Conservation (phyloP, 2,329 filamentous ascomycete species). For the Aureobasidium sp. region DNA sequence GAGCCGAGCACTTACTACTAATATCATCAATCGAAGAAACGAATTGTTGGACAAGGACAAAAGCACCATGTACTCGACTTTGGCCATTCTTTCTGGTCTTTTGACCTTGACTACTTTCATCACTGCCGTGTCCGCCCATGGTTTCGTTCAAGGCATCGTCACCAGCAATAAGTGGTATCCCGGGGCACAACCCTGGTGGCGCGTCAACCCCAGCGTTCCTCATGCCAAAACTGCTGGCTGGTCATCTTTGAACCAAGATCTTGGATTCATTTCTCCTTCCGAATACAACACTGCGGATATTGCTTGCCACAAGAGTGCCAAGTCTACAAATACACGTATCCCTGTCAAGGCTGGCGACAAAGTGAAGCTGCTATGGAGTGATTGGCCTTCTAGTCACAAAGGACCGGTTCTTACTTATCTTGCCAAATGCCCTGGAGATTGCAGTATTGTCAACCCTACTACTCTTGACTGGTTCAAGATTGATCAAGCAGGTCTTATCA, state of each 20-base stretch:
- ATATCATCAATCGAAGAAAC: neutral
- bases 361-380: conserved; percentile 55
- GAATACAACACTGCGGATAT: conserved; percentile 23
- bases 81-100: neutral
- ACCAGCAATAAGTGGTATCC: conserved; percentile 42
- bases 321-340: conserved; percentile 40
- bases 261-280: conserved; percentile 25
- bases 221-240: conserved; percentile 45
- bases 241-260: conserved; percentile 40
- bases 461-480: conserved; percentile 59
- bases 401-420: conserved; percentile 60
- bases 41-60: neutral
- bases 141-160: conserved; percentile 39
- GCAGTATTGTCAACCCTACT: conserved; percentile 46
- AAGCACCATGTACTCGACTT: neutral
- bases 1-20: neutral
- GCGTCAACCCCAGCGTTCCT: conserved; percentile 31
- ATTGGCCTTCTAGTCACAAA: conserved; percentile 58
- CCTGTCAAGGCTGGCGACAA: conserved; percentile 54
- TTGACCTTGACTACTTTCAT: conserved; percentile 22
- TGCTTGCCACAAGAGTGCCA: conserved; percentile 15
- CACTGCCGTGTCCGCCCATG: conserved; percentile 40
- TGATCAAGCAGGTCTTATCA: conserved; percentile 47
- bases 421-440: conserved; percentile 52
- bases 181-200: conserved; percentile 36